A percentile compares a stretch with the other conserved stretches of the same genome.
phyloP scores from a whole-genome alignment of 768 basidiomycete genomes.

The Leccinum aurantiacum region DNA sequence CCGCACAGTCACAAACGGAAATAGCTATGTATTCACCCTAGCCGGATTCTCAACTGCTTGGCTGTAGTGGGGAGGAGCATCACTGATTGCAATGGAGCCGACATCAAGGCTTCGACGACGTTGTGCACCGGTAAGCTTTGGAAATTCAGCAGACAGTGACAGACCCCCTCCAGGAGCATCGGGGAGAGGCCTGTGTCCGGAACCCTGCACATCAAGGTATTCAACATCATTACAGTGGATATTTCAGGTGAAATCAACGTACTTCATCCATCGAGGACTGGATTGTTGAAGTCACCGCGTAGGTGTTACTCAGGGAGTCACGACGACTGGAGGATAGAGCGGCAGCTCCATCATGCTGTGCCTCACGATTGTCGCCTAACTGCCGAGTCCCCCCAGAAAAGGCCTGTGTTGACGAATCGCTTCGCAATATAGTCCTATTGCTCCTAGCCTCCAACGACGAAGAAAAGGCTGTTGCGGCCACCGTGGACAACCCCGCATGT shows the following conservation, averaged over 20 bases:
- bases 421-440: constrained; percentile 10
- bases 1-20: neutral
- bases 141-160: constrained; percentile 14
- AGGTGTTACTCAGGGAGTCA: constrained; percentile 14
- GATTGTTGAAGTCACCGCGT: constrained; percentile 2
- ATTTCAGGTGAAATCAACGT: neutral
- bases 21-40: neutral
- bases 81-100: constrained; percentile 16
- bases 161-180: constrained; percentile 21
- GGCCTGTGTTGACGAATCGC: neutral
- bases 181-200: constrained; percentile 24
- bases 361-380: neutral
- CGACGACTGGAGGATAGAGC: constrained; percentile 1
- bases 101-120: constrained; percentile 8
- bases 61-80: constrained; percentile 25
- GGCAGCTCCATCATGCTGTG: neutral
- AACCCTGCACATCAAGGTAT: neutral
- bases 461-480: constrained; percentile 16
- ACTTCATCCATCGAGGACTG: constrained; percentile 22
- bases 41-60: constrained; percentile 15
- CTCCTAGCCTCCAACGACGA: constrained; percentile 24
- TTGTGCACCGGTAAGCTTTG: constrained; percentile 11
- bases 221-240: neutral
- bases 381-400: constrained; percentile 11
- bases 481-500: neutral